These are phyloP conservation scores for Diversispora eburnea DNA, from an alignment of 192 early-diverging fungal genomes.

Conservation along the genomic window DNA sequence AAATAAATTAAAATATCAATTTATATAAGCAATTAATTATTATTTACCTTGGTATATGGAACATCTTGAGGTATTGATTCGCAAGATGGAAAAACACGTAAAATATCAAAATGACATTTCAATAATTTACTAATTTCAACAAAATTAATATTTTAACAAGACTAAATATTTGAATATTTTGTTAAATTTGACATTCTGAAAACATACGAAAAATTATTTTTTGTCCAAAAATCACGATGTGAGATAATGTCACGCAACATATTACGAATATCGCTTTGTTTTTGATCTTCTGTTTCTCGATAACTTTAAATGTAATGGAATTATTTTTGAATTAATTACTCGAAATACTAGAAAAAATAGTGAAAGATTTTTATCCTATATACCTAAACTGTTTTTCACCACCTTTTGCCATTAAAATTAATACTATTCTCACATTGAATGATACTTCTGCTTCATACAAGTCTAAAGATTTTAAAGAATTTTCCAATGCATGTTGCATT, in stretches of 20 bases:
- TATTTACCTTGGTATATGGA: conserved; percentile 4
- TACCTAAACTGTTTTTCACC: conserved; percentile 15
- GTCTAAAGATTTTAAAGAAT: conserved; percentile 15
- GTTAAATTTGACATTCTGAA: not conserved
- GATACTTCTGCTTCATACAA: not conserved
- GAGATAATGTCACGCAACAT: conserved; percentile 4
- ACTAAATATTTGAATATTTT: not conserved
- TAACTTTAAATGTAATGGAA: conserved; percentile 8
- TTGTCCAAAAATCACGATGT: not conserved
- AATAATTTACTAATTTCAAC: not conserved
- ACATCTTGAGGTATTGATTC: conserved; percentile 12
- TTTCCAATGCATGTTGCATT: conserved; percentile 23
- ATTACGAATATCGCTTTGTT: conserved; percentile 6
- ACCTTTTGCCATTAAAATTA: conserved; percentile 28
- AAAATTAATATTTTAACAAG: not conserved
- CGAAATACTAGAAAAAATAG: not conserved
- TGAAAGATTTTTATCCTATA: not conserved
- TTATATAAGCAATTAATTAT: not conserved
- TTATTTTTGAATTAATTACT: not conserved
- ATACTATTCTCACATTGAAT: conserved; percentile 9
- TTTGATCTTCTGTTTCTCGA: conserved; percentile 20
- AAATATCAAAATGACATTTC: conserved; percentile 29
- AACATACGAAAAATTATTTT: not conserved
- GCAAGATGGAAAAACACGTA: conserved; percentile 21
- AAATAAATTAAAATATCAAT: no score